phyloP scores from a whole-genome alignment of 352 stramenopile species.

The Pythium brachiatum region DNA sequence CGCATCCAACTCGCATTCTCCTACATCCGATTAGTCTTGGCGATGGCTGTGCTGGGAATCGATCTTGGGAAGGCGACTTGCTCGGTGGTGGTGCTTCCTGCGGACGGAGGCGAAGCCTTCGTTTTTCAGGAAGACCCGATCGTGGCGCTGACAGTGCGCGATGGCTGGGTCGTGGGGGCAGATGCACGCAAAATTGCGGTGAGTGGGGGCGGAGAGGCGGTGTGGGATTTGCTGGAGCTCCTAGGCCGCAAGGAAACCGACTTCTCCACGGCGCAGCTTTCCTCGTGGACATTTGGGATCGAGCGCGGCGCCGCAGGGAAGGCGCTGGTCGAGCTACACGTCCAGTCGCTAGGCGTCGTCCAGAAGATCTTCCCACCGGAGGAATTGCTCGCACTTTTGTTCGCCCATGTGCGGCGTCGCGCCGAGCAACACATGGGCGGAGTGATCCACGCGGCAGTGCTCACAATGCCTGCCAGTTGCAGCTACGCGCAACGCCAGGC shows the following conservation, averaged over 20 bases:
- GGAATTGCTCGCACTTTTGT: slow-evolving; percentile 41
- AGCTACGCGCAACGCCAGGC: slow-evolving; percentile 47
- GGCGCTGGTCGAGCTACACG: slow-evolving; percentile 30
- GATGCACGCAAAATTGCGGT: slow-evolving; percentile 9
- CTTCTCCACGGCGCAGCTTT: slow-evolving; percentile 4
- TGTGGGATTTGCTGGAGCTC: slow-evolving; percentile 22
- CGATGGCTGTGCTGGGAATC: slow-evolving; percentile 18
- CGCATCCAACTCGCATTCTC: background rate
- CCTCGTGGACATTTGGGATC: slow-evolving; percentile 36
- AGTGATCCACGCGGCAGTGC: slow-evolving; percentile 18
- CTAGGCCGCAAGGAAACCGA: slow-evolving; percentile 19
- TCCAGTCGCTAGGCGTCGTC: background rate
- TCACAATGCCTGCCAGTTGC: slow-evolving; percentile 36
- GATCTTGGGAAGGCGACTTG: slow-evolving; percentile 22
- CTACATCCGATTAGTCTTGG: too few species aligned
- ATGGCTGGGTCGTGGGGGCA: slow-evolving; percentile 18
- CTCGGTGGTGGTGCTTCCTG: slow-evolving; percentile 5
- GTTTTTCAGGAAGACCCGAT: slow-evolving; percentile 10
- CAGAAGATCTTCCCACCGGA: slow-evolving; percentile 30
- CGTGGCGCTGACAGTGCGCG: slow-evolving; percentile 6
- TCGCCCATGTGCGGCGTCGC: slow-evolving; percentile 36
- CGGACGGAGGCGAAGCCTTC: background rate
- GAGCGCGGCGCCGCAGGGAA: slow-evolving; percentile 29
- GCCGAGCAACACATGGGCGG: slow-evolving; percentile 26
- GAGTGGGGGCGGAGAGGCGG: slow-evolving; percentile 3